Percentiles rank a stretch among this genome's conserved stretches.
Evolutionary conservation across 2,329 filamentous ascomycete genomes (phyloP).

Genomic region (Fusarium nelsonii): DNA sequence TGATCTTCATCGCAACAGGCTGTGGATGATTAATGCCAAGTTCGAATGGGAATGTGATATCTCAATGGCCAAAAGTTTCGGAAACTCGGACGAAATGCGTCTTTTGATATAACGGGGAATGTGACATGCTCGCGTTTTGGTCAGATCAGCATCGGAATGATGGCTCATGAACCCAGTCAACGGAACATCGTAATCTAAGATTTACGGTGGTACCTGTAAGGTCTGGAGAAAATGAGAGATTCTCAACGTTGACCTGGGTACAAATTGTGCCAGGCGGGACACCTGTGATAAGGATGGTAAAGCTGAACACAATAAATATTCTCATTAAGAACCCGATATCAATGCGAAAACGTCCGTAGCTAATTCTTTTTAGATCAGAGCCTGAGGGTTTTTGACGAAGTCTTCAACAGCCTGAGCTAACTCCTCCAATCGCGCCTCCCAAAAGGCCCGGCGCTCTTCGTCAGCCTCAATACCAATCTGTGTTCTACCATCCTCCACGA

Average conservation of each 20-base stretch:
- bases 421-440: conserved; percentile 45
- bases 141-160: no score
- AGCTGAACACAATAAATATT: background rate
- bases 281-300: no score
- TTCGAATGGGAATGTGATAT: background rate
- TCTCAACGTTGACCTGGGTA: background rate
- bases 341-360: background rate
- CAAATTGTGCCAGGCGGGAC: no score
- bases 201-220: no score
- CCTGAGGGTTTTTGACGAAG: conserved; percentile 32
- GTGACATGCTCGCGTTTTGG: no score
- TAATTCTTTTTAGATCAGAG: conserved; percentile 7
- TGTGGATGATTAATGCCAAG: background rate
- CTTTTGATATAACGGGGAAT: background rate
- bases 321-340: background rate
- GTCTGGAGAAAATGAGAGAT: no score
- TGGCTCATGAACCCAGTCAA: no score
- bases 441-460: conserved; percentile 45
- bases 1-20: background rate
- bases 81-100: background rate
- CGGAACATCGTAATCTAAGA: no score
- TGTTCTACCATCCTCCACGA: conserved; percentile 41
- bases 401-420: conserved; percentile 36
- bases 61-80: background rate
- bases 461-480: conserved; percentile 48